phyloP scores from a whole-genome alignment of 257 asterid species.

The Datura wrightii region DNA sequence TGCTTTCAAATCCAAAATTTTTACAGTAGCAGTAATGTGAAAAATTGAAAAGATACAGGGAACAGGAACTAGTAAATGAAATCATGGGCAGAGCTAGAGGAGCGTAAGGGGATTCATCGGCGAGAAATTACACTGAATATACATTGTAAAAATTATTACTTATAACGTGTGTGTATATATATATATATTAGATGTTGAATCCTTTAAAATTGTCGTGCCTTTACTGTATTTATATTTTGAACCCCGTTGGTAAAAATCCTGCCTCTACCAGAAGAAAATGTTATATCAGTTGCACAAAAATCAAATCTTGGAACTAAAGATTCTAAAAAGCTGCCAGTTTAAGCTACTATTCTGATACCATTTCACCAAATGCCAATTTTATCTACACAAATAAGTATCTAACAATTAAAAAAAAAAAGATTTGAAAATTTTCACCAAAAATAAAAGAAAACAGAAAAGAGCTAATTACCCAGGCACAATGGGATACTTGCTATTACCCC shows the following conservation, averaged over 20 bases:
- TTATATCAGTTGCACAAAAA: background rate
- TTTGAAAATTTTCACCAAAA: background rate
- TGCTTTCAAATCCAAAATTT: background rate
- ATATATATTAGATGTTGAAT: background rate
- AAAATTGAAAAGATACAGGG: background rate
- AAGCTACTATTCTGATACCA: too few relatives aligned
- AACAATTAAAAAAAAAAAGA: background rate
- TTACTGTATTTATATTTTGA: background rate
- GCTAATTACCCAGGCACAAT: constrained; percentile 53
- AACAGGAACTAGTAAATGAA: background rate
- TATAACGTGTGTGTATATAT: too few relatives aligned
- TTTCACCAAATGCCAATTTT: background rate
- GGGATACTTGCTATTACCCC: constrained; percentile 55
- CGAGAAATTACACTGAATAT: background rate
- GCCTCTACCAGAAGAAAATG: background rate
- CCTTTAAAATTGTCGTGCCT: background rate
- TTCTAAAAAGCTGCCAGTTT: background rate
- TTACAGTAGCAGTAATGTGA: background rate
- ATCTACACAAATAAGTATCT: background rate
- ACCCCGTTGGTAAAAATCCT: background rate
- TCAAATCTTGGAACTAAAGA: background rate
- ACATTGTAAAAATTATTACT: background rate
- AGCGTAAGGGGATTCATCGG: background rate
- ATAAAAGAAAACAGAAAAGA: background rate
- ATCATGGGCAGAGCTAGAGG: background rate